Percentiles rank a stretch among this genome's conserved stretches.
These are phyloP conservation scores for Termitomyces sp. DNA, from an alignment of 768 basidiomycete genomes.

Conservation along the genomic window DNA sequence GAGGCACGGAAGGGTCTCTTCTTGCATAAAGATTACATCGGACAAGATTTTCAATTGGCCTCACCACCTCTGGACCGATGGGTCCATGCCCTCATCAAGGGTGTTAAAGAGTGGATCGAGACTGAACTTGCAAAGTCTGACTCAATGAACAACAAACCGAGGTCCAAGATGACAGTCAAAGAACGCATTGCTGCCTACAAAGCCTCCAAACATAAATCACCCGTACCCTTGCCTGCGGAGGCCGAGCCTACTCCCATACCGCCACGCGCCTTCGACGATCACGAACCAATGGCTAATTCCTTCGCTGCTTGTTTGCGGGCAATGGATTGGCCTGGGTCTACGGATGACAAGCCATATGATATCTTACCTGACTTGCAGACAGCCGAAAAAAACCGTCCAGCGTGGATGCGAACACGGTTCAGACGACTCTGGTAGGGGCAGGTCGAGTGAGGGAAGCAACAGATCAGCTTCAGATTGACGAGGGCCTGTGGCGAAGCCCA, in stretches of 20 bases:
- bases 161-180: neutral
- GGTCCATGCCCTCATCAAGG: neutral
- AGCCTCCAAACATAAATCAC: too few relatives aligned
- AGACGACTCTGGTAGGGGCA: too few relatives aligned
- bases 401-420: too few relatives aligned
- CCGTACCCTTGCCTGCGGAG: too few relatives aligned
- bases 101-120: constrained; percentile 4
- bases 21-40: neutral
- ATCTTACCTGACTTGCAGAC: neutral
- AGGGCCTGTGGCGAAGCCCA: neutral
- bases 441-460: neutral
- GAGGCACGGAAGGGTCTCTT: neutral
- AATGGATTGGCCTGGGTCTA: neutral
- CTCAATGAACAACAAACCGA: too few relatives aligned
- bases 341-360: neutral
- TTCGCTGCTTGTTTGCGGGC: neutral
- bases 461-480: neutral
- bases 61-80: neutral
- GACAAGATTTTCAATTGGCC: neutral
- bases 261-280: neutral
- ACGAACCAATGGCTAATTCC: neutral
- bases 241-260: neutral
- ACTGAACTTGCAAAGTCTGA: neutral
- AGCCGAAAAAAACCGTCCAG: too few relatives aligned
- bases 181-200: neutral